Base-by-base conservation (phyloP, 805 yeast genomes). In the Candida stauntonica region DNA sequence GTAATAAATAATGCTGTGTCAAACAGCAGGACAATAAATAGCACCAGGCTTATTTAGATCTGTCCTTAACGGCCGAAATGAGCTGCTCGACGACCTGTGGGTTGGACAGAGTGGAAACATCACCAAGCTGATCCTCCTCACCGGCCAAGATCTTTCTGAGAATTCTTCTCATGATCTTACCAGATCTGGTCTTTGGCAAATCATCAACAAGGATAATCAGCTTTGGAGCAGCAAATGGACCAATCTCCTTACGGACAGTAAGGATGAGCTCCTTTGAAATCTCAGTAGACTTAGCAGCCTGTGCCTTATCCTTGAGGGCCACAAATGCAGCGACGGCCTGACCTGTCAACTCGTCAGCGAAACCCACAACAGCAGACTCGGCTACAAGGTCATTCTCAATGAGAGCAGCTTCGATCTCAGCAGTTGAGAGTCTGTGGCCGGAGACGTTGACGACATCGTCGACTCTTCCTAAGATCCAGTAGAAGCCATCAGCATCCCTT, bases 381-480 rank as follows among this genome's bases (percentile, higher is more conserved):
- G 87, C 83, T 38, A 93, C 96, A 49, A 75, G 70, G 26, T 71
- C 70, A 66, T 86, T 87, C 58, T 82, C 88, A 48, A 79, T 73
- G 54, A 89, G 70, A 26, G 95, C 93, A 31, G 96, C 83, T 68
- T 93, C 99, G 53, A 93, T 93, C 68, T 93, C 99, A 17, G 98
- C 94, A 32, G 99, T 91, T n/a, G 97, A 87, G 51, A 93, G 74
- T 65, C 99, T 81, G 68, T 93, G 99, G 51, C 99, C 99, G 37
- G 95, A 82, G 28, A 93, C 98, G 60, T 93, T 93, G 51, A 91
- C 99, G 43, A 93, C 98, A 57, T 93, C 99, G 63, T 93, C 98
- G 48, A 93, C 97, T 66, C 99, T 83, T 56, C 99, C 99, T 64
- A 91, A 77, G 62, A 93, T 91, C 96, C 98, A 93, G 70, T 80